Evolutionary conservation across 441 rosid genomes (phyloP), one percentile per base, ranked within the genome.

Genomic region (Gossypium davidsonii): DNA sequence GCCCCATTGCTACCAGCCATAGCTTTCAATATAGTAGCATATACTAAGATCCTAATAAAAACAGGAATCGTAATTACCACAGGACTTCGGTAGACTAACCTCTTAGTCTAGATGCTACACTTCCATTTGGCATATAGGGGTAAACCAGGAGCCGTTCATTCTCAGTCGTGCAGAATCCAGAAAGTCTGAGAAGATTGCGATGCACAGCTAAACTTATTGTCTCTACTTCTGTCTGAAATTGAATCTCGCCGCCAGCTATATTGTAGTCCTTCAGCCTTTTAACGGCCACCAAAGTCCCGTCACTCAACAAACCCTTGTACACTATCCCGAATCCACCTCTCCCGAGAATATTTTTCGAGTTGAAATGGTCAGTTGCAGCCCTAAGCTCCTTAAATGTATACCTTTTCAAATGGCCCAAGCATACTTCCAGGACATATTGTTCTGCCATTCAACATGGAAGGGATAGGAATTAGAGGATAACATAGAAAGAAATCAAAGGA

Each of bases 71-170:
- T 15, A 60, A 44, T 4, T 15, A 72, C 28, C 15, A 44, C 17
- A 0, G 42, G 10, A 64, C n/a, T 58, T 31, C 59, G 11, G 64
- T 63, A 18, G 44, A 74, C 84, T 70, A 37, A 94, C 98, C 98
- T 82, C 89, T 84, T 74, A 94, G 86, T 71, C 90, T 87, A 77
- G 91, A 90, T 20, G 97, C 98, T 4, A 94, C 98, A 37, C 97
- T 94, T 59, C 97, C 98, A 81, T 94, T 94, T 0, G 97, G 88
- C 98, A 92, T 94, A 68, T 92, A 94, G 34, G 97, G 98, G 66
- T 94, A 94, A 76, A 94, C 97, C 71, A 94, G 90, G 58, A 94
- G 89, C 76, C 98, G 81, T 78, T 94, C 98, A 37, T 82, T 87
- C 83, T 92, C 97, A 59, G 94, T 92, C 1, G 91, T 81, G 82